Percentiles rank a stretch among this genome's conserved stretches.
phyloP scores from a whole-genome alignment of 2,329 filamentous ascomycete genomes.

The Penicillium sp. region DNA sequence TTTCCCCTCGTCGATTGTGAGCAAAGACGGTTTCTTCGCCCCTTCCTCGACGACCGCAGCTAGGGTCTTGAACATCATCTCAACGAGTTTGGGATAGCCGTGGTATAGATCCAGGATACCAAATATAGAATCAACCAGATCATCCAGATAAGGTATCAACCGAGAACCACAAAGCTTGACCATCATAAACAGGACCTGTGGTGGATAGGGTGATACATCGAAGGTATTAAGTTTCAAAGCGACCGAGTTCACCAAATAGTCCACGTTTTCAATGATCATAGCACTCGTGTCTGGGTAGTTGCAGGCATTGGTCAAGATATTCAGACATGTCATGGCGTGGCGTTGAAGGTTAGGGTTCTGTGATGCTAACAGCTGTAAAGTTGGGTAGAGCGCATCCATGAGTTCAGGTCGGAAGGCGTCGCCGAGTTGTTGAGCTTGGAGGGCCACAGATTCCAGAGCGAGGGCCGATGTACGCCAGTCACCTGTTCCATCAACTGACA shows the following conservation, averaged over 20 bases:
- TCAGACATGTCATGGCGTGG: slow-evolving; percentile 80
- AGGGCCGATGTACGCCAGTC: slow-evolving; percentile 77
- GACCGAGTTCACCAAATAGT: slow-evolving; percentile 94
- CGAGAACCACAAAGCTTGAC: slow-evolving; percentile 77
- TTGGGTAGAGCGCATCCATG: slow-evolving; percentile 85
- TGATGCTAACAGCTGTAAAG: slow-evolving; percentile 84
- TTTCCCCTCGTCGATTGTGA: slow-evolving; percentile 43
- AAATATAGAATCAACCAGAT: slow-evolving; percentile 87
- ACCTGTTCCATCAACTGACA: slow-evolving; percentile 35
- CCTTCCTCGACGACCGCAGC: slow-evolving; percentile 82
- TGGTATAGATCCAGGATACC: slow-evolving; percentile 92
- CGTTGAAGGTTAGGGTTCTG: slow-evolving; percentile 64
- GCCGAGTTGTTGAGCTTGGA: slow-evolving; percentile 67
- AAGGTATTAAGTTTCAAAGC: slow-evolving; percentile 86
- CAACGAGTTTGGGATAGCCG: slow-evolving; percentile 82
- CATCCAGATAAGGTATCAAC: slow-evolving; percentile 84
- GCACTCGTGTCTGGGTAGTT: slow-evolving; percentile 71
- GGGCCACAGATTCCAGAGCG: slow-evolving; percentile 74
- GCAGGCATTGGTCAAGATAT: slow-evolving; percentile 72
- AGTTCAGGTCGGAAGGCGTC: slow-evolving; percentile 76
- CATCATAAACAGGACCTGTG: slow-evolving; percentile 92
- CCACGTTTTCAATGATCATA: slow-evolving; percentile 84
- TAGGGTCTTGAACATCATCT: slow-evolving; percentile 78
- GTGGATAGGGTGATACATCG: slow-evolving; percentile 86
- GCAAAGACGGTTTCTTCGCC: slow-evolving; percentile 53